Conservation (phyloP, 108 stramenopile species). For the Parietichytrium sp. region DNA sequence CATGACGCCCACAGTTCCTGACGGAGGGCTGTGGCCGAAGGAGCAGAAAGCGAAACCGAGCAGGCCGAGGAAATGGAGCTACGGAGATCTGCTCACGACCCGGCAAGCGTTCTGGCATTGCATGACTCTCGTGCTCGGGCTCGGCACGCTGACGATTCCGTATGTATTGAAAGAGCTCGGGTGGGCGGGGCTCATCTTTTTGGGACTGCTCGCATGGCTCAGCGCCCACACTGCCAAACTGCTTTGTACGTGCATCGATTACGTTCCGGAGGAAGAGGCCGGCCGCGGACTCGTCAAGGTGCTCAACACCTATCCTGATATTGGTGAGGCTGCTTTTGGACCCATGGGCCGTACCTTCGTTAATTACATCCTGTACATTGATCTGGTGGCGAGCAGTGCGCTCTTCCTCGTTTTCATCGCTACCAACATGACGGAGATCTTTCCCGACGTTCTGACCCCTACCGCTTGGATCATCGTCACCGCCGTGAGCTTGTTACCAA, state of each 20-base stretch:
- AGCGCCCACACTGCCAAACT: constrained; percentile 36
- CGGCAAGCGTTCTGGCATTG: constrained; percentile 38
- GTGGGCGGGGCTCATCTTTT: neutral
- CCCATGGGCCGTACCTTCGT: constrained; percentile 28
- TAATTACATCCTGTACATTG: constrained; percentile 30
- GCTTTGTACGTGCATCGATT: constrained; percentile 23
- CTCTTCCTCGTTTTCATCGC: constrained; percentile 36
- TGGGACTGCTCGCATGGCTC: constrained; percentile 11
- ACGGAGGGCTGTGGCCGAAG: constrained; percentile 32
- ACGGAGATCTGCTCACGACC: constrained; percentile 26
- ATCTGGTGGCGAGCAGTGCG: constrained; percentile 30
- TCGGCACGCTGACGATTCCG: constrained; percentile 15
- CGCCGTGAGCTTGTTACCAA: neutral
- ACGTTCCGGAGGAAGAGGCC: neutral
- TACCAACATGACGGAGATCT: constrained; percentile 13
- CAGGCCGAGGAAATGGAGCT: constrained; percentile 20
- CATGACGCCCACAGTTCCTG: neutral
- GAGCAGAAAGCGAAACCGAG: constrained; percentile 3
- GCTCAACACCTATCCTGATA: constrained; percentile 32
- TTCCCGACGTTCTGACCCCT: neutral
- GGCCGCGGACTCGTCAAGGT: constrained; percentile 12
- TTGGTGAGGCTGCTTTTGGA: constrained; percentile 27
- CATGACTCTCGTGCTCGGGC: constrained; percentile 33
- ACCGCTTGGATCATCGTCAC: neutral
- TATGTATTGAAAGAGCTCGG: constrained; percentile 33